Base-by-base conservation (phyloP, 2,329 filamentous ascomycete genomes). In the Exophiala spinifera region DNA sequence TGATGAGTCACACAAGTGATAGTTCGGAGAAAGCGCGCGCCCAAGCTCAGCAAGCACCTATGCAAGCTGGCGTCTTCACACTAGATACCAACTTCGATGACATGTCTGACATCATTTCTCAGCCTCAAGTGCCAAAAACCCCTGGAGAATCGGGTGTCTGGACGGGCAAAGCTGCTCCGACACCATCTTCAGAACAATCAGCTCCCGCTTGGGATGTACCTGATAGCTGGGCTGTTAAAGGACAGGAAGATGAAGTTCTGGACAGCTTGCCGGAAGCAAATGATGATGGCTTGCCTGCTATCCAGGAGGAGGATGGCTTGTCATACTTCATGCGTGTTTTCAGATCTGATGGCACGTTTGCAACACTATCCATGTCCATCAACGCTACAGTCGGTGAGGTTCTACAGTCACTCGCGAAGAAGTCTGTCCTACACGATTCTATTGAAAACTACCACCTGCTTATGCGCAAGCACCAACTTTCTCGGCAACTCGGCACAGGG, bases 301-400 rank as follows among this genome's bases (percentile, higher is more conserved):
- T 83, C 46, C 81, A 85, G 1, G 88, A 92, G 51, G 87, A 92
- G 68, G 88, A 89, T 66, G 79, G 82, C 25, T 79, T 81, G 14
- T 84, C 87, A 28, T 96, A 92, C 70, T 97, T 91, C 69, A 94
- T 99, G 67, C 89, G 94, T 31, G 89, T 99, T 34, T 99, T 99
- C 76, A 86, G 91, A 56, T 87, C 88, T 7, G 92, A 99, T 69
- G 90, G 88, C 21, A 96, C 94, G 0, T 99, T 97, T 74, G 89
- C 91, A 5, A 96, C 94, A 0, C 80, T 99, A 46, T 92, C 91
- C 25, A 86, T 92, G 70, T 79, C 85, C 1, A 76, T 97, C 49
- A 89, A 91, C 66, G 86, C 92, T 3, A 91, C 87, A 0, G 92
- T 95, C 15, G 80, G 83, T 15, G 92, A 99, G 55, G 86, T 97